phyloP scores from a whole-genome alignment of 176 grass and related monocot species.

The Rhynchospora tenuis region DNA sequence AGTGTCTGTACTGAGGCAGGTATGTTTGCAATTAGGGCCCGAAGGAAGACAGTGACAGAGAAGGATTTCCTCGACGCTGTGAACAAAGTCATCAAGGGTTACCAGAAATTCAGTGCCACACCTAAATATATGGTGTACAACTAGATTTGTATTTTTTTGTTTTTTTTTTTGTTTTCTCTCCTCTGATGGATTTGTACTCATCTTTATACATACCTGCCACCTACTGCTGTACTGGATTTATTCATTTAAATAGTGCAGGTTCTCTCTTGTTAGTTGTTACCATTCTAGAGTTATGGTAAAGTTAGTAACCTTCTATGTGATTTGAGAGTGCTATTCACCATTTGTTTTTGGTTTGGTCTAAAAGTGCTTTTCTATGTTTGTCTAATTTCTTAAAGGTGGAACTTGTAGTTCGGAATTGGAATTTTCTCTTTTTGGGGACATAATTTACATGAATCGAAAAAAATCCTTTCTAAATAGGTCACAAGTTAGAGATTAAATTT shows the following conservation, averaged over 20 bases:
- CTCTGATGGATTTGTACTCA: constrained; percentile 11
- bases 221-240: constrained; percentile 2
- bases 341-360: neutral
- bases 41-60: constrained; percentile 86
- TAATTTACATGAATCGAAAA: neutral
- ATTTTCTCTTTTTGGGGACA: neutral
- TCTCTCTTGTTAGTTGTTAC: neutral
- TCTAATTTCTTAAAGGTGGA: neutral
- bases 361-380: neutral
- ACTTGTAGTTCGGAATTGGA: neutral
- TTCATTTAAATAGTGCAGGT: constrained; percentile 2
- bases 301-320: neutral
- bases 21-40: constrained; percentile 79
- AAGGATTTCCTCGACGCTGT: constrained; percentile 89
- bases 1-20: constrained; percentile 92
- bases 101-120: constrained; percentile 90
- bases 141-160: constrained; percentile 26
- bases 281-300: neutral
- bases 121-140: constrained; percentile 96
- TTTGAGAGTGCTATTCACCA: neutral
- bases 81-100: constrained; percentile 91
- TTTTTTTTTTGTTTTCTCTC: neutral
- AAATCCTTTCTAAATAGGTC: no score
- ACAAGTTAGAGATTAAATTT: no score
- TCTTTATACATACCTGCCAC: neutral